Conservation (phyloP, 2,329 filamentous ascomycete genomes). For the Emergomyces orientalis region DNA sequence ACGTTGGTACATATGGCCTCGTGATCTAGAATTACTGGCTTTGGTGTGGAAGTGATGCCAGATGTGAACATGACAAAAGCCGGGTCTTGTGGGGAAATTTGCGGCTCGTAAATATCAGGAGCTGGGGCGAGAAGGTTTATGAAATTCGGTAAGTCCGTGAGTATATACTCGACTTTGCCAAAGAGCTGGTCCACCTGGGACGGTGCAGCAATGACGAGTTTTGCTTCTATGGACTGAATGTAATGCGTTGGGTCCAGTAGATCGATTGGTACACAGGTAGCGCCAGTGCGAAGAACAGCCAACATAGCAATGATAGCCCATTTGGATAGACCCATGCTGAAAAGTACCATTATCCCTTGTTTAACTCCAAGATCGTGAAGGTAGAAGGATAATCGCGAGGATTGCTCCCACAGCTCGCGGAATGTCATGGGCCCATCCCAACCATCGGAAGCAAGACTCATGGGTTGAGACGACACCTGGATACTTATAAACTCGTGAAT, state of each 20-base stretch:
- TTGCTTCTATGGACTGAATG: neutral
- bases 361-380: slow-evolving; percentile 1
- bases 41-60: slow-evolving; percentile 22
- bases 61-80: slow-evolving; percentile 21
- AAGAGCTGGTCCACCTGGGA: neutral
- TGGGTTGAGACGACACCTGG: neutral
- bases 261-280: slow-evolving; percentile 5
- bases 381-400: neutral
- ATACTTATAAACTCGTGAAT: slow-evolving; percentile 4
- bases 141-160: neutral
- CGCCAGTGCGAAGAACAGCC: slow-evolving; percentile 4
- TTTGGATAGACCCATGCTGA: slow-evolving; percentile 2
- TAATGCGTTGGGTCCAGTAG: neutral
- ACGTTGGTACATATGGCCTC: neutral
- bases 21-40: slow-evolving; percentile 16
- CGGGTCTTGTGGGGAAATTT: neutral
- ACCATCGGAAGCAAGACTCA: neutral
- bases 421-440: slow-evolving; percentile 7
- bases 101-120: neutral
- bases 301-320: slow-evolving; percentile 9
- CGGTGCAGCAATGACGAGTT: neutral
- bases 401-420: slow-evolving; percentile 1
- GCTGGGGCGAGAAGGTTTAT: neutral
- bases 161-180: neutral
- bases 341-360: neutral